Conservation (phyloP, 1,139 yeast genomes). For the Yamadazyma oceani region DNA sequence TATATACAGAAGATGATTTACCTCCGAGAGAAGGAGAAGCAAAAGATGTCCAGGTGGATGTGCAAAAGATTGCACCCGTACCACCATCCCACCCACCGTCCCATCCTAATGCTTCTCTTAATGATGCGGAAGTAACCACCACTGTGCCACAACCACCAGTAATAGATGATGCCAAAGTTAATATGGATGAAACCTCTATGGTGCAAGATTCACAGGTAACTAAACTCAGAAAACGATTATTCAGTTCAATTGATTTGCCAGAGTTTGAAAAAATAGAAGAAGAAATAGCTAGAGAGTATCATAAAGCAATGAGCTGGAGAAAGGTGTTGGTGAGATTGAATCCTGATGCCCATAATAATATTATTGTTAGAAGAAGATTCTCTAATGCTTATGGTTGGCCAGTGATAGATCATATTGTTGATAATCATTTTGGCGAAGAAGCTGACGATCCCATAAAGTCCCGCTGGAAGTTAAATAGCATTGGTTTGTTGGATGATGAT, state of each 20-base stretch:
- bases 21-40: constrained; percentile 10
- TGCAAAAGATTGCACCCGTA: neutral
- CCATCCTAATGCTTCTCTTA: neutral
- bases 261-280: constrained; percentile 59
- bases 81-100: neutral
- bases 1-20: constrained; percentile 37
- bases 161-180: neutral
- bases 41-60: neutral
- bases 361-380: constrained; percentile 83
- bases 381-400: constrained; percentile 98
- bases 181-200: too few relatives aligned
- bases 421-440: constrained; percentile 25
- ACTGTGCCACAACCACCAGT: neutral
- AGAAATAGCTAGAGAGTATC: constrained; percentile 86
- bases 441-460: constrained; percentile 11
- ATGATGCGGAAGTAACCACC: neutral
- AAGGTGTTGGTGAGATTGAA: constrained; percentile 82
- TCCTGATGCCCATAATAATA: constrained; percentile 96
- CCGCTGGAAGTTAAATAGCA: constrained; percentile 10
- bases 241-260: constrained; percentile 24
- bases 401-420: constrained; percentile 76
- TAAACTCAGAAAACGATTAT: constrained; percentile 16
- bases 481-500: constrained; percentile 11
- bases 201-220: constrained; percentile 8
- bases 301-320: constrained; percentile 82